Base-by-base conservation (phyloP, 768 basidiomycete genomes). In the Hemileccinum impolitum region DNA sequence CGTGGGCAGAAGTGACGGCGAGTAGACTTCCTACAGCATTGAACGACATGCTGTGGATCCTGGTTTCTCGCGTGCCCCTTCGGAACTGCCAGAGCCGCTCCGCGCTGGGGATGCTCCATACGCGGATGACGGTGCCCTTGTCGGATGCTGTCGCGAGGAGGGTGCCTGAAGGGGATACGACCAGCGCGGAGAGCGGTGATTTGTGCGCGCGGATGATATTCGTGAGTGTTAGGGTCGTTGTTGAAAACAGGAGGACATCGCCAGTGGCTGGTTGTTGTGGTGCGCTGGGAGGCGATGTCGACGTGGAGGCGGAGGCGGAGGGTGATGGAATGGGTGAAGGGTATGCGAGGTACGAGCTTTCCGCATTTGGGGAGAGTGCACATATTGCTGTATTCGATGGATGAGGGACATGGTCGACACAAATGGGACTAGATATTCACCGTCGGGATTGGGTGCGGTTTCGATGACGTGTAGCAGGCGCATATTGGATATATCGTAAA, bases 401-500 rank as follows among this genome's bases (percentile, higher is more conserved):
- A 43, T 52, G 25, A 49, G 45, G 44, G 34, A 38, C 44, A 18
- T 17, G 28, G 11, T 39, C 21, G 9, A n/a, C 31, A 42, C 6
- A 44, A 10, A 41, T 2, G 38, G 7, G 32, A 43, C 7, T 11
- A 21, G 48, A 43, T 31, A 30, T 69, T 56, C 68, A 92, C 94
- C 94, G 63, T 96, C 88, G 3, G 95, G 93, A 66, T 99, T 99
- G 0, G 91, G 82, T 8, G 90, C 86, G 0, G 96, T 98, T 73
- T 99, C 96, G 39, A 98, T 94, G 35, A 97, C 95, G 67, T 98
- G 95, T 34, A 96, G 71, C 23, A 99, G 78, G 49, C 94, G 86
- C 96, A 99, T 98, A 57, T 97, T 99, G 41, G 87, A 90, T 61
- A 98, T 98, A 66, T 99, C 96, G 64, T 98, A 98, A 43, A 97